Percentiles rank a stretch among this genome's conserved stretches.
These are phyloP conservation scores for Coniochaeta sp. DNA, from an alignment of 2,329 filamentous ascomycete species.

Conservation along the genomic window DNA sequence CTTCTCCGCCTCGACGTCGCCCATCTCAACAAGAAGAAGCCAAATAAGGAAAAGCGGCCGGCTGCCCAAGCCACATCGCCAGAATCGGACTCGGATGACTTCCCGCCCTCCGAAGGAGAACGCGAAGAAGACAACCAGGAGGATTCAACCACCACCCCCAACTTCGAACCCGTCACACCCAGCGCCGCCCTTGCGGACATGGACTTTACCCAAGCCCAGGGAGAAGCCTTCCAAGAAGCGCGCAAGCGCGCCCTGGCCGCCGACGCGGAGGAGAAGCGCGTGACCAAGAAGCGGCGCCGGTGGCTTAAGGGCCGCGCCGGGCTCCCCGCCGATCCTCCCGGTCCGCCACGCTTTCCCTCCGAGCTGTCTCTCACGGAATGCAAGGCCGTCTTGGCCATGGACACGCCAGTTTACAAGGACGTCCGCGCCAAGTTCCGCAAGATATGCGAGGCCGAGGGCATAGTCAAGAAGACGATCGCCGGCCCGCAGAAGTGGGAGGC, in stretches of 20 bases:
- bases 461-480: slow-evolving; percentile 70
- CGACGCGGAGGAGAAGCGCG: slow-evolving; percentile 57
- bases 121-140: background rate
- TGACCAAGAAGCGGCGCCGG: slow-evolving; percentile 58
- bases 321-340: slow-evolving; percentile 59
- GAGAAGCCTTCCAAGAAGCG: slow-evolving; percentile 34
- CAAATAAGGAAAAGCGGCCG: background rate
- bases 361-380: slow-evolving; percentile 78
- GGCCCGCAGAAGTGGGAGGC: slow-evolving; percentile 68
- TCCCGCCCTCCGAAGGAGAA: background rate
- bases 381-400: slow-evolving; percentile 60
- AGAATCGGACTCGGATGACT: slow-evolving; percentile 9
- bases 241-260: slow-evolving; percentile 46
- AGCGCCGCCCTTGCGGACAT: background rate
- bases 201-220: background rate
- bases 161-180: background rate
- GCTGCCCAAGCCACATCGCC: slow-evolving; percentile 3
- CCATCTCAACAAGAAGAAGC: slow-evolving; percentile 36
- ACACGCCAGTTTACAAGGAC: slow-evolving; percentile 55
- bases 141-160: background rate
- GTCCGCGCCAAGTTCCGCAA: slow-evolving; percentile 60
- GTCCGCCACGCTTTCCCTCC: slow-evolving; percentile 68
- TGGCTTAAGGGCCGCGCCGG: slow-evolving; percentile 63
- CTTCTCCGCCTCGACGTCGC: slow-evolving; percentile 55
- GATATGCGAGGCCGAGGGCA: slow-evolving; percentile 60